Base-by-base conservation (phyloP, 129 eudicot species). In the Saussurea involucrata region DNA sequence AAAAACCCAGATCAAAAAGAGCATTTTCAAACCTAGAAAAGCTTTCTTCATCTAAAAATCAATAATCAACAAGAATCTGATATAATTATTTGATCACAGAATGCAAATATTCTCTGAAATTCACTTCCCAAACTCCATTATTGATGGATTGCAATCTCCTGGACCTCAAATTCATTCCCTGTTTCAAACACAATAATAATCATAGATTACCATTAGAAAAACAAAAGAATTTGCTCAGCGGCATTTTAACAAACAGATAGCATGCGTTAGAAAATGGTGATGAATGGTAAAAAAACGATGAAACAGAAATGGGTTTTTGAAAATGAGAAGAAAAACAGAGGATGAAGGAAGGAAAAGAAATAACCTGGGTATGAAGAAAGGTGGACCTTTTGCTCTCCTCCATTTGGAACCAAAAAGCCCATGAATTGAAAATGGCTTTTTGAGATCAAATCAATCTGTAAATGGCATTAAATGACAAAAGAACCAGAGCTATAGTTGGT, bases 311-410 rank as follows among this genome's bases (percentile, higher is more conserved):
- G 66, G 75, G 75, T 53, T 44, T 28, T 79, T 46, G 6, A 63
- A 40, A 25, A 57, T 24, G 2, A 1, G 11, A 28, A 65, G 34
- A 75, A 67, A 77, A 68, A 65, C 20, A 68, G 63, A 61, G 68
- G 83, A 53, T 61, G 76, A 66, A 37, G 46, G 44, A 36, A 18
- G 21, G 66, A 34, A 17, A 40, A 24, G 81, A 53, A 58, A 73
- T 84, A 75, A 91, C 90, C 94, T 87, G 70, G 81, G 80, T 32
- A 85, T 37, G 85, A 91, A 88, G 89, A 76, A 87, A 87, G 34
- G 81, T 72, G 76, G 81, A 70, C 64, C 84, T 83, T 78, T 83
- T 79, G 83, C 66, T 64, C 71, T 80, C 83, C 63, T 70, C 81
- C 83, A 81, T 86, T 46, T 24, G 76, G 68, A 79, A 80, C 42